Conservation (phyloP, 2,329 filamentous ascomycete genomes). For the Rachicladosporium sp. region DNA sequence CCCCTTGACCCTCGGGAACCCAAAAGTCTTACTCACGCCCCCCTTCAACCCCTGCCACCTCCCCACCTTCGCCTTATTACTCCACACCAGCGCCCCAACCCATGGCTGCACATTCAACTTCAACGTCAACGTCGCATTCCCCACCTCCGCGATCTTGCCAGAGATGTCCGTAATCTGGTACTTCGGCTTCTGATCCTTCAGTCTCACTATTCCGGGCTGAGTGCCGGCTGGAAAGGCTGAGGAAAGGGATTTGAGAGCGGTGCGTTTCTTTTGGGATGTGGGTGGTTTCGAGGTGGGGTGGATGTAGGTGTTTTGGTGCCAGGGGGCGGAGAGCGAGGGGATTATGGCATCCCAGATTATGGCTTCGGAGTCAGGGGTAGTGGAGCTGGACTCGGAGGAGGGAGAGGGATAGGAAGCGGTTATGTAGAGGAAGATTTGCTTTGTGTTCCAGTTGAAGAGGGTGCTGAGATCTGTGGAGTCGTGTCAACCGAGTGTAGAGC, state of each 20-base stretch:
- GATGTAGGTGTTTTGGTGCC: slow-evolving; percentile 38
- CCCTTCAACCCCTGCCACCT: slow-evolving; percentile 54
- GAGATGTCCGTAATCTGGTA: slow-evolving; percentile 92
- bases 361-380: slow-evolving; percentile 44
- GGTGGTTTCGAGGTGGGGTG: slow-evolving; percentile 32
- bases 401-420: slow-evolving; percentile 57
- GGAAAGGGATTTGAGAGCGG: slow-evolving; percentile 11
- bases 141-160: slow-evolving; percentile 60
- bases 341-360: slow-evolving; percentile 97
- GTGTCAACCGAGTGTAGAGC: too few relatives aligned
- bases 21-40: slow-evolving; percentile 53
- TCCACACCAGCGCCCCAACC: slow-evolving; percentile 83
- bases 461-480: slow-evolving; percentile 43
- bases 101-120: slow-evolving; percentile 98
- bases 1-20: slow-evolving; percentile 52
- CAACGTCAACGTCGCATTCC: slow-evolving; percentile 65
- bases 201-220: slow-evolving; percentile 55
- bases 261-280: slow-evolving; percentile 9
- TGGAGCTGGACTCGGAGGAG: slow-evolving; percentile 9
- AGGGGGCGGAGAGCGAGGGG: slow-evolving; percentile 52
- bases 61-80: slow-evolving; percentile 31
- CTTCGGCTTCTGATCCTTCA: slow-evolving; percentile 82
- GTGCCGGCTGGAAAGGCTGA: slow-evolving; percentile 16
- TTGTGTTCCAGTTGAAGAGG: slow-evolving; percentile 99
- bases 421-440: slow-evolving; percentile 93